Conservation (phyloP, 2,329 filamentous ascomycete species). For the Akanthomyces muscarius region DNA sequence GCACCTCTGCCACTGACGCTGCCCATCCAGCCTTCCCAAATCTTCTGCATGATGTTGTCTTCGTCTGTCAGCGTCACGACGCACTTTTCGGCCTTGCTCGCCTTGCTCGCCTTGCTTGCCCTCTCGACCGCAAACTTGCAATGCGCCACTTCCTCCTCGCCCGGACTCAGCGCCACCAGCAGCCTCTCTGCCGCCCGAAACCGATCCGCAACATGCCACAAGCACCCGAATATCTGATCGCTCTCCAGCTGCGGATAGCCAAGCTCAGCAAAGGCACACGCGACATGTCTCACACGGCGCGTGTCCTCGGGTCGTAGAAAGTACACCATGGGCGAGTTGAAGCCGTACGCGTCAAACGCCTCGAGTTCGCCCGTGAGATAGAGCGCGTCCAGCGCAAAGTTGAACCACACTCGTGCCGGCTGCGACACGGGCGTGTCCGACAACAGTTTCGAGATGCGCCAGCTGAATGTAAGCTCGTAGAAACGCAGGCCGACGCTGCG, state of each 20-base stretch:
- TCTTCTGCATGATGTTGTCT: conserved; percentile 43
- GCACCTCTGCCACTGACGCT: conserved; percentile 28
- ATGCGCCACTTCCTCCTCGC: conserved; percentile 31
- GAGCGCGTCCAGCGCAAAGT: conserved; percentile 44
- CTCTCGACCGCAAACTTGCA: not conserved
- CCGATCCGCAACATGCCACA: conserved; percentile 47
- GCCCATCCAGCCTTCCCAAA: conserved; percentile 45
- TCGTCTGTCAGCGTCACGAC: conserved; percentile 22
- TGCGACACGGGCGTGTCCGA: conserved; percentile 32
- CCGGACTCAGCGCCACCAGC: conserved; percentile 38
- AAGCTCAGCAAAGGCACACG: conserved; percentile 42
- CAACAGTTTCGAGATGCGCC: conserved; percentile 42
- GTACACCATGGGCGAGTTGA: conserved; percentile 47
- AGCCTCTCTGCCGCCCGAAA: conserved; percentile 36
- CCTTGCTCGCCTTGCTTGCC: not conserved
- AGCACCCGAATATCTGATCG: conserved; percentile 43
- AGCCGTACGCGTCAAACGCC: conserved; percentile 42
- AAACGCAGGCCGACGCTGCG: conserved; percentile 38
- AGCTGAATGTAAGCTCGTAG: conserved; percentile 45
- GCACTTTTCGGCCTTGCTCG: not conserved
- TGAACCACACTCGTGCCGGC: conserved; percentile 43
- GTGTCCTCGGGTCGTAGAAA: conserved; percentile 43
- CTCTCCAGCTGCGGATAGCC: conserved; percentile 38
- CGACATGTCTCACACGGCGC: conserved; percentile 40
- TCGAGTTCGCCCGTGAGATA: conserved; percentile 47